phyloP scores from a whole-genome alignment of 192 early-diverging fungal species.

The Backusella circina region DNA sequence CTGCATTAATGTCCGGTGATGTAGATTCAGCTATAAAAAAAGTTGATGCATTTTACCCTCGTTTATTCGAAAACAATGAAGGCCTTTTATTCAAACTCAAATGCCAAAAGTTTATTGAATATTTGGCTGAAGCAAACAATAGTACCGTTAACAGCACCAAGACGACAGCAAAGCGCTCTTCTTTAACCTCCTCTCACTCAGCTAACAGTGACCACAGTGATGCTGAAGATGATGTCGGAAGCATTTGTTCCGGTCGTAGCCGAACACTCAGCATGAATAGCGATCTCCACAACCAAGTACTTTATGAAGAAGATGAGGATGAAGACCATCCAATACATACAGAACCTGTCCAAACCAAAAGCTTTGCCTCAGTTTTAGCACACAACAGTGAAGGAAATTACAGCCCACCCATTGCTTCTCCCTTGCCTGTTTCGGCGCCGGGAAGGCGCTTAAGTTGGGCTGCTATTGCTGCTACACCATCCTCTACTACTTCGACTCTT shows the following conservation, averaged over 20 bases:
- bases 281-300: not conserved
- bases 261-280: constrained; percentile 10
- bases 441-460: constrained; percentile 29
- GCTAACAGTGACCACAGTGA: not conserved
- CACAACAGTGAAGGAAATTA: not conserved
- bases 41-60: constrained; percentile 63
- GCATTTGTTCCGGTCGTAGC: not conserved
- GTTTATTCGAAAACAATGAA: constrained; percentile 56
- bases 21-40: constrained; percentile 70
- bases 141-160: not conserved
- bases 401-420: not conserved
- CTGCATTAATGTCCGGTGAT: constrained; percentile 62
- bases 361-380: not conserved
- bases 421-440: constrained; percentile 9
- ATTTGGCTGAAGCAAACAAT: not conserved
- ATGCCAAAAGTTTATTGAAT: constrained; percentile 82
- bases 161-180: not conserved
- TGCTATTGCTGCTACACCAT: constrained; percentile 22
- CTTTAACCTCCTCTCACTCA: not conserved
- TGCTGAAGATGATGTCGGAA: constrained; percentile 1
- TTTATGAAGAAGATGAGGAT: constrained; percentile 26
- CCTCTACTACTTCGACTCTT: not conserved
- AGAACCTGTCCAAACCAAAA: not conserved
- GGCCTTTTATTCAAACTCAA: constrained; percentile 73
- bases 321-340: not conserved